Evolutionary conservation across 2,329 filamentous ascomycete species (phyloP), one percentile per base, ranked within the genome.

Genomic region (Fusarium multiceps): DNA sequence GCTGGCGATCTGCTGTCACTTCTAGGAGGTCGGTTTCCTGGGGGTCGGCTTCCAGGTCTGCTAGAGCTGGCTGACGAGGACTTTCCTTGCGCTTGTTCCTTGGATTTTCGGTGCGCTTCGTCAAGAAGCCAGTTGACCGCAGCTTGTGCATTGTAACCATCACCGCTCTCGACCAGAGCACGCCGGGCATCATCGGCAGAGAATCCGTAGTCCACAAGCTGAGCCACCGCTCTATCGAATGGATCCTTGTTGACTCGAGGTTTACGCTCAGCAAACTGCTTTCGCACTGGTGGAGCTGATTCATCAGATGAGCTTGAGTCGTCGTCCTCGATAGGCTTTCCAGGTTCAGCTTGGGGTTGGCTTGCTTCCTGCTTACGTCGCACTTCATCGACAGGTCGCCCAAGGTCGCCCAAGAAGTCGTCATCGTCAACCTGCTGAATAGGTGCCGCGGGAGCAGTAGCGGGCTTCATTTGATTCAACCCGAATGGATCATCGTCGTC

Each of bases 121-220:
- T 97, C 96, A 37, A 99, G 82, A 12, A 99, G 86, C 90, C 92
- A 97, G 42, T 94, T 91, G 9, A 97, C 93, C 3, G 95, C 95
- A 50, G 89, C 91, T 78, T 97, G 93, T 12, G 97, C 89, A 76
- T 98, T 92, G 2, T 90, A 81, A 4, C 93, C 93, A 5, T 90
- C 90, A 6, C 93, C 91, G 32, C 92, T 97, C 74, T 93, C 91
- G 13, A 89, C 89, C 42, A 99, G 81, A 7, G 94, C 96, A 67
- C 91, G 86, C 56, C 88, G 87, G n/a, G 96, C 92, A 75, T 94
- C 93, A 62, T 97, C 93, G 0, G 90, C 87, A 0, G 93, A 89
- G 74, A 99, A 99, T 1, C 96, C 96, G 88, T 98, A 98, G 72
- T 98, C 95, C 5, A 98, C 89, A 27, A 99, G 83, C 78, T 98